These are phyloP conservation scores for Colletotrichum sojae DNA, from an alignment of 2,329 filamentous ascomycete genomes.

Conservation along the genomic window DNA sequence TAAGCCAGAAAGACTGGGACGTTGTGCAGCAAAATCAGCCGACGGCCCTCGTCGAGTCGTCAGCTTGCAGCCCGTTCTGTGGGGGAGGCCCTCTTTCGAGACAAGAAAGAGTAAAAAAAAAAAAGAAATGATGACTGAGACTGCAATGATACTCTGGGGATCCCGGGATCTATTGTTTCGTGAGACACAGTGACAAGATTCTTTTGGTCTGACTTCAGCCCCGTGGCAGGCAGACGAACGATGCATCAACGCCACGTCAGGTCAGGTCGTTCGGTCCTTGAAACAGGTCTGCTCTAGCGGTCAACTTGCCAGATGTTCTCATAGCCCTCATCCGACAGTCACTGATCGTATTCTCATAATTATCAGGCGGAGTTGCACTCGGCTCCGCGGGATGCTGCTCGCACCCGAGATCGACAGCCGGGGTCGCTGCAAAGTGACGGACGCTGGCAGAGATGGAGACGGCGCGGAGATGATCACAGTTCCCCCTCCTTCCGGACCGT, in stretches of 20 bases:
- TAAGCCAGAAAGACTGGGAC: neutral
- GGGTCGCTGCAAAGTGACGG: slow-evolving; percentile 3
- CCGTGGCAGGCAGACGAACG: no score
- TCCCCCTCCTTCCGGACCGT: neutral
- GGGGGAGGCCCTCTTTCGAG: slow-evolving; percentile 5
- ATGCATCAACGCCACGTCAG: no score
- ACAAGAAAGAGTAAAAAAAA: neutral
- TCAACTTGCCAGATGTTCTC: neutral
- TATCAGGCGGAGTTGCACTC: neutral
- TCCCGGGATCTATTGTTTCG: neutral
- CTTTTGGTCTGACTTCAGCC: neutral
- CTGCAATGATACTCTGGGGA: slow-evolving; percentile 18
- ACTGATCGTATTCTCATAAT: neutral
- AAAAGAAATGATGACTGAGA: slow-evolving; percentile 21
- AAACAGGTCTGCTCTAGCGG: no score
- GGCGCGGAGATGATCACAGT: neutral
- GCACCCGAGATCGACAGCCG: slow-evolving; percentile 21
- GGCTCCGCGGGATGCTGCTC: slow-evolving; percentile 15
- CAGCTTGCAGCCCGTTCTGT: slow-evolving; percentile 18
- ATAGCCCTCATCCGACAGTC: neutral
- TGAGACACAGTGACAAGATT: neutral
- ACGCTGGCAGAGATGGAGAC: slow-evolving; percentile 2
- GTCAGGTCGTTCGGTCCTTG: no score
- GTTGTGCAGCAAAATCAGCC: slow-evolving; percentile 16
- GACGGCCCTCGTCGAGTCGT: slow-evolving; percentile 27